These are phyloP conservation scores for Lecanicillium sp. DNA, from an alignment of 2,329 filamentous ascomycete species.

Conservation along the genomic window DNA sequence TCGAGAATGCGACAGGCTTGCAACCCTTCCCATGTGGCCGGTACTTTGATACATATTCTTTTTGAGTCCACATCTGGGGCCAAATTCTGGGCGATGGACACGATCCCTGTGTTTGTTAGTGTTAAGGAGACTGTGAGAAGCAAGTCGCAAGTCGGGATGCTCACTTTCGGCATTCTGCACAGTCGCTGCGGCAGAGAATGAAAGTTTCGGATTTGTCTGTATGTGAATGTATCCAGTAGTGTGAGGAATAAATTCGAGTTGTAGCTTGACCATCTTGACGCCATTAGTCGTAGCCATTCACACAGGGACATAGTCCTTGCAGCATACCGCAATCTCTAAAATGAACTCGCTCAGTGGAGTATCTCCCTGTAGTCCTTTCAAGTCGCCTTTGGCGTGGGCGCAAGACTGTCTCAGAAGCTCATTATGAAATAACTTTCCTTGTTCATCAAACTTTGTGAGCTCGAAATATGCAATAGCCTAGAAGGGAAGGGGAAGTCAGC, in stretches of 20 bases:
- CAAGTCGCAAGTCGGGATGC: too few species aligned
- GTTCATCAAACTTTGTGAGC: slow-evolving; percentile 15
- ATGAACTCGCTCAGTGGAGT: slow-evolving; percentile 7
- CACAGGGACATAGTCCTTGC: too few species aligned
- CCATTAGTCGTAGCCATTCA: not conserved
- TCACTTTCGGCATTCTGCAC: slow-evolving; percentile 27
- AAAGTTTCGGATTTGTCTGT: slow-evolving; percentile 51
- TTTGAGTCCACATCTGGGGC: slow-evolving; percentile 34
- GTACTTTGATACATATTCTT: slow-evolving; percentile 56
- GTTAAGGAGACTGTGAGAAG: too few species aligned
- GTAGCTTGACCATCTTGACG: slow-evolving; percentile 45
- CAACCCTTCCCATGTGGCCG: slow-evolving; percentile 55
- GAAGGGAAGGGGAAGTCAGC: too few species aligned
- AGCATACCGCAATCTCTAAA: too few species aligned
- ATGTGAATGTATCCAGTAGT: slow-evolving; percentile 47
- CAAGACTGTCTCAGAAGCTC: slow-evolving; percentile 20
- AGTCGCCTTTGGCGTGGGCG: slow-evolving; percentile 12
- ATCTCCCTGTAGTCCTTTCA: slow-evolving; percentile 14
- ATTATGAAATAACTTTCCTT: slow-evolving; percentile 18
- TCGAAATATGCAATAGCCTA: slow-evolving; percentile 27
- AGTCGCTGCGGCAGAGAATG: slow-evolving; percentile 41
- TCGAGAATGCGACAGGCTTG: slow-evolving; percentile 50
- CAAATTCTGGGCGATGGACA: slow-evolving; percentile 16
- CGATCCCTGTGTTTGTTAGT: too few species aligned
- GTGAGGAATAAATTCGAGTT: slow-evolving; percentile 40